These are phyloP conservation scores for Tolypocladium cylindrosporum DNA, from an alignment of 2,329 filamentous ascomycete genomes.

Conservation along the genomic window DNA sequence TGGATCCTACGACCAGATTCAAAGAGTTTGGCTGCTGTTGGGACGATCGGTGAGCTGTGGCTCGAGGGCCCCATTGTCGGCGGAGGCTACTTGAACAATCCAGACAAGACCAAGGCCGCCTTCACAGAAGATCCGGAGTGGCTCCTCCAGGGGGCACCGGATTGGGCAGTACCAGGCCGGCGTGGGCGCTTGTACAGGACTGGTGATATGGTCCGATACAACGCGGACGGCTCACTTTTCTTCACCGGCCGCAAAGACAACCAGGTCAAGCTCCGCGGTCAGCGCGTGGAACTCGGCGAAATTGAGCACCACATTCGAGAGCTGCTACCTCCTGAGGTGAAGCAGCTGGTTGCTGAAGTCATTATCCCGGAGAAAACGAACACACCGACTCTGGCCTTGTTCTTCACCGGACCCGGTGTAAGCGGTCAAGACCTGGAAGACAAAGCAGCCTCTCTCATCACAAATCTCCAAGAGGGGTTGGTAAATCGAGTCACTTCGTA, in stretches of 20 bases:
- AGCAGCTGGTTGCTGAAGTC: background rate
- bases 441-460: background rate
- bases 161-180: slow-evolving; percentile 19
- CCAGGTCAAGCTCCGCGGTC: slow-evolving; percentile 32
- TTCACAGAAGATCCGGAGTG: slow-evolving; percentile 35
- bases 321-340: background rate
- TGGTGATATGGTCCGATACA: slow-evolving; percentile 20
- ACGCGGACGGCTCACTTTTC: slow-evolving; percentile 16
- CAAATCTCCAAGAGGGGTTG: background rate
- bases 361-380: background rate
- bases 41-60: slow-evolving; percentile 21
- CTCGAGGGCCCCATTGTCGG: slow-evolving; percentile 35
- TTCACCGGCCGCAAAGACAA: slow-evolving; percentile 31
- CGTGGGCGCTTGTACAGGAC: slow-evolving; percentile 20
- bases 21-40: slow-evolving; percentile 13
- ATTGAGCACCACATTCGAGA: background rate
- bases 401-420: background rate
- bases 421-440: background rate
- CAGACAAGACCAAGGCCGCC: slow-evolving; percentile 29
- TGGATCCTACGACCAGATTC: slow-evolving; percentile 19
- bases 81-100: slow-evolving; percentile 36
- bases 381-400: background rate
- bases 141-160: slow-evolving; percentile 12
- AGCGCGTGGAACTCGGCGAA: slow-evolving; percentile 1
- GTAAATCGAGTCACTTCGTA: background rate